Conservation (phyloP, 2,329 filamentous ascomycete genomes). For the Aureobasidium uvarum region DNA sequence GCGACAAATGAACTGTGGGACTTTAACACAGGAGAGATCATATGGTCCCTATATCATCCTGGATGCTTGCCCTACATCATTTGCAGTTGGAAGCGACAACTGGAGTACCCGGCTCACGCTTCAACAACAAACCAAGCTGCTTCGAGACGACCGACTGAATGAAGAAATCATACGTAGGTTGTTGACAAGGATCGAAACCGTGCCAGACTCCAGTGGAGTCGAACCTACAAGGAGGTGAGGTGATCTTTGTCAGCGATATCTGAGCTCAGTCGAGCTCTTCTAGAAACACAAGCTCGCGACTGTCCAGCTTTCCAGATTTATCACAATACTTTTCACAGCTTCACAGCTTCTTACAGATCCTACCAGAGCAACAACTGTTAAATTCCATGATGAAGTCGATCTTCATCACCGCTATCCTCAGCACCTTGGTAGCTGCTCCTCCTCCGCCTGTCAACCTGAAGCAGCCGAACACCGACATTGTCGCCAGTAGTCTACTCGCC, state of each 20-base stretch:
- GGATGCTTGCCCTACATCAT: no score
- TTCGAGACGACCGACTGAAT: no score
- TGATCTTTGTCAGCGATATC: neutral
- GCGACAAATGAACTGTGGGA: no score
- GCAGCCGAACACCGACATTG: neutral
- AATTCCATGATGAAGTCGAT: neutral
- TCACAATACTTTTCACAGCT: neutral
- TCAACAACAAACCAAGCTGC: no score
- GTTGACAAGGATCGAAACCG: neutral
- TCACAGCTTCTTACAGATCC: neutral
- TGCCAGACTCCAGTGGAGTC: neutral
- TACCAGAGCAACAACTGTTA: neutral
- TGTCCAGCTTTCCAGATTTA: neutral
- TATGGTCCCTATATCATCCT: no score
- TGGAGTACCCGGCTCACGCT: no score
- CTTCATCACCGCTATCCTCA: neutral
- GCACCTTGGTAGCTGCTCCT: neutral
- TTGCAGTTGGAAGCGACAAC: no score
- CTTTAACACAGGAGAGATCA: no score
- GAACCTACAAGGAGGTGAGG: neutral
- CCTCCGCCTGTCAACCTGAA: neutral
- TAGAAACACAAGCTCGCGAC: neutral
- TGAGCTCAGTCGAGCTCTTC: neutral
- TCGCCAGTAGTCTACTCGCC: neutral
- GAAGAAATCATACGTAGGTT: no score